Evolutionary conservation across 2,329 filamentous ascomycete genomes (phyloP).

Genomic region (Shiraia bambusicola): DNA sequence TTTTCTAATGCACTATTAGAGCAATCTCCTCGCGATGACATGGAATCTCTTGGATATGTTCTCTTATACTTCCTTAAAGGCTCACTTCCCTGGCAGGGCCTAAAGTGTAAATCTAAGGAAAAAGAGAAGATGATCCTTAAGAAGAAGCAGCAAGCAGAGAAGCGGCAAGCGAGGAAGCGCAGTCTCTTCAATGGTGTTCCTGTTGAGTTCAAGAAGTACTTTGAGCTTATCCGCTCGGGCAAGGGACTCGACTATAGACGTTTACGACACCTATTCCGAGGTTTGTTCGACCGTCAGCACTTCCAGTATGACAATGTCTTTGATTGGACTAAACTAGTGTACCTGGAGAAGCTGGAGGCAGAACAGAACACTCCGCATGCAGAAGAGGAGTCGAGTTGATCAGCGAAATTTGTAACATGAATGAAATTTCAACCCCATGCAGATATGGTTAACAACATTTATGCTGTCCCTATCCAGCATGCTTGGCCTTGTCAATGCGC

Average conservation of each 20-base stretch:
- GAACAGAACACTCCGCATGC: too few species aligned
- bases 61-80: slow-evolving; percentile 29
- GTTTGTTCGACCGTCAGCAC: slow-evolving; percentile 11
- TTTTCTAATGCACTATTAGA: slow-evolving; percentile 15
- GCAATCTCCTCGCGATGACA: slow-evolving; percentile 28
- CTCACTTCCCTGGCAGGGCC: slow-evolving; percentile 28
- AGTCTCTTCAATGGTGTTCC: slow-evolving; percentile 3
- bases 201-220: slow-evolving; percentile 14
- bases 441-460: background rate
- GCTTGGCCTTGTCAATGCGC: background rate
- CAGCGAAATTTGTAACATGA: background rate
- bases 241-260: slow-evolving; percentile 11
- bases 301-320: slow-evolving; percentile 19
- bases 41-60: slow-evolving; percentile 31
- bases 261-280: slow-evolving; percentile 14
- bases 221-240: slow-evolving; percentile 8
- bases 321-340: slow-evolving; percentile 17
- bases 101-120: slow-evolving; percentile 12
- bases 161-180: background rate
- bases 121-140: slow-evolving; percentile 19
- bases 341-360: slow-evolving; percentile 6
- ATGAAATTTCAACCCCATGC: background rate
- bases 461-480: background rate
- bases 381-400: slow-evolving; percentile 1
- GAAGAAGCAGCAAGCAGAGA: slow-evolving; percentile 10